These are phyloP conservation scores for Schizosaccharomyces octosporus DNA, from an alignment of 805 yeast species.

Conservation along the genomic window DNA sequence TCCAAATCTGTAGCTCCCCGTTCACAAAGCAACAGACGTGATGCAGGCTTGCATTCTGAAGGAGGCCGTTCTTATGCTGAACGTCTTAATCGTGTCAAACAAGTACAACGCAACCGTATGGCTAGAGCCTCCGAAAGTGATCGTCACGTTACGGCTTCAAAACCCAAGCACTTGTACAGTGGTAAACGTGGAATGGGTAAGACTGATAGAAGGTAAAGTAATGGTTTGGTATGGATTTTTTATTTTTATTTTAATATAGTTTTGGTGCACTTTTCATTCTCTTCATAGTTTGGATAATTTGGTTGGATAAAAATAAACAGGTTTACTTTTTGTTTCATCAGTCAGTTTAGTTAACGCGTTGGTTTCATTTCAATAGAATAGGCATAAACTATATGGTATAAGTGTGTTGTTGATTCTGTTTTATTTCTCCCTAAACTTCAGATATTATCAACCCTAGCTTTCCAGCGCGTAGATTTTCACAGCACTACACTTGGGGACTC, in stretches of 20 bases:
- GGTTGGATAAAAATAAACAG: background rate
- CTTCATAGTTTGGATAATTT: background rate
- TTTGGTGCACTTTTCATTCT: background rate
- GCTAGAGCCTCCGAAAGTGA: constrained; percentile 94
- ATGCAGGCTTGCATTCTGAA: constrained; percentile 65
- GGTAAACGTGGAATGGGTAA: constrained; percentile 33
- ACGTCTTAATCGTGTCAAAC: constrained; percentile 64
- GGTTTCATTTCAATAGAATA: too few relatives aligned
- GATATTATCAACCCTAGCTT: too few relatives aligned
- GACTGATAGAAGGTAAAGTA: background rate
- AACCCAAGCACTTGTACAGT: constrained; percentile 82
- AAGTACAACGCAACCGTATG: constrained; percentile 76
- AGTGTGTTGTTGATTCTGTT: too few relatives aligned
- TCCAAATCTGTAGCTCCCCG: constrained; percentile 15
- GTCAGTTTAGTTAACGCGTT: too few relatives aligned
- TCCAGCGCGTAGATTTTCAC: too few relatives aligned
- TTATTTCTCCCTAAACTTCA: too few relatives aligned
- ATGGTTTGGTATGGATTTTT: background rate
- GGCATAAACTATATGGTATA: too few relatives aligned
- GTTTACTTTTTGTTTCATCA: background rate
- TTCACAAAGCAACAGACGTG: constrained; percentile 21
- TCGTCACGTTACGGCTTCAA: constrained; percentile 58
- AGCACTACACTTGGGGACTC: too few relatives aligned
- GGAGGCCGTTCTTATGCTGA: constrained; percentile 62
- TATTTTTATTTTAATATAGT: background rate